Percentiles rank a stretch among this genome's conserved stretches.
phyloP scores from a whole-genome alignment of 1,139 yeast species.

The Pichia sp. region DNA sequence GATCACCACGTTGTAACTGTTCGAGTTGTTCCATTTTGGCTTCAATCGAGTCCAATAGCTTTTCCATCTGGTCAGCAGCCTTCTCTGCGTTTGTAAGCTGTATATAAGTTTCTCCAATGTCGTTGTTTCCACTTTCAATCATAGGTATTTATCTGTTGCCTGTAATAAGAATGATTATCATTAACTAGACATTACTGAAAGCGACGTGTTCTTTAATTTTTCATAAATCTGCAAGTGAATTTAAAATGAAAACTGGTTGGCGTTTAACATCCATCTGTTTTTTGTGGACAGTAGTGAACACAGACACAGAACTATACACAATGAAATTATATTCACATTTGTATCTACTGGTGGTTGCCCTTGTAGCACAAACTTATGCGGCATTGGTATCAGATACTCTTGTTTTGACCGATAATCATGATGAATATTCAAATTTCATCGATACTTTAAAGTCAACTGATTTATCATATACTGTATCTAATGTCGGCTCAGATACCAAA shows the following conservation, averaged over 20 bases:
- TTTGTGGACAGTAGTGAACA: neutral
- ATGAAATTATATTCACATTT: neutral
- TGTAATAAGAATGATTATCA: no score
- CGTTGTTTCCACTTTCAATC: neutral
- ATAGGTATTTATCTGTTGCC: neutral
- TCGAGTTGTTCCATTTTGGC: slow-evolving; percentile 41
- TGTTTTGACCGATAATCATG: neutral
- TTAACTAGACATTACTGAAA: neutral
- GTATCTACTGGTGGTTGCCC: neutral
- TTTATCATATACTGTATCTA: neutral
- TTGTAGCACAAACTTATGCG: neutral
- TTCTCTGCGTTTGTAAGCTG: slow-evolving; percentile 18
- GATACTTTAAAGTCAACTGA: neutral
- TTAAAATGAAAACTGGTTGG: no score
- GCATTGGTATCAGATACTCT: neutral
- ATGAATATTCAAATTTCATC: neutral
- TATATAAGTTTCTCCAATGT: slow-evolving; percentile 10
- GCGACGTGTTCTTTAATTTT: neutral
- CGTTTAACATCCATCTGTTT: neutral
- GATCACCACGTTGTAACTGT: slow-evolving; percentile 1
- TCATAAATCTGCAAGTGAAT: neutral
- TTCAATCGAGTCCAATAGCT: slow-evolving; percentile 50
- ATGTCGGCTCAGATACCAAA: neutral
- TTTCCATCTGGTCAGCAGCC: slow-evolving; percentile 36
- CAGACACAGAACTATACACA: neutral